phyloP scores from a whole-genome alignment of 2,329 filamentous ascomycete genomes.

The Sphaerulina populicola region DNA sequence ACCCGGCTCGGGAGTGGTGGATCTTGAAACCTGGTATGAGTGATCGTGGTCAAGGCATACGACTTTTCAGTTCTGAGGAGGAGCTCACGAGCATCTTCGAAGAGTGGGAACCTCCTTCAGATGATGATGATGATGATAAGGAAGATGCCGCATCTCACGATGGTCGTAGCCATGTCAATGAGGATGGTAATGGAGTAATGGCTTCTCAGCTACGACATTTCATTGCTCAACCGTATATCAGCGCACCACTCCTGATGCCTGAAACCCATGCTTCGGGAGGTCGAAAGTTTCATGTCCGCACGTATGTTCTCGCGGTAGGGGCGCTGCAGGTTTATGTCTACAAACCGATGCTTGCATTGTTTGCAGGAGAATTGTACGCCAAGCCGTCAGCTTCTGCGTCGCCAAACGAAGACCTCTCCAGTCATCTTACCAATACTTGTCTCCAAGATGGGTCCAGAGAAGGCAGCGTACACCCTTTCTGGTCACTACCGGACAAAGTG shows the following conservation, averaged over 20 bases:
- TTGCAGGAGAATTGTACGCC: slow-evolving; percentile 66
- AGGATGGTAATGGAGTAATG: slow-evolving; percentile 52
- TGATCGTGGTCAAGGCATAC: slow-evolving; percentile 86
- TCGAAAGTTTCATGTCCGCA: slow-evolving; percentile 90
- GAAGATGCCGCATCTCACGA: slow-evolving; percentile 36
- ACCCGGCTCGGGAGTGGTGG: slow-evolving; percentile 66
- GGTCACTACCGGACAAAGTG: slow-evolving; percentile 49
- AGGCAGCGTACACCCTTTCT: slow-evolving; percentile 66
- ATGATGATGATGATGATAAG: slow-evolving; percentile 45
- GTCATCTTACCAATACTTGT: slow-evolving; percentile 92
- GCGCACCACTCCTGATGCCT: slow-evolving; percentile 67
- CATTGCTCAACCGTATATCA: slow-evolving; percentile 88
- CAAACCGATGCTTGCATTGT: slow-evolving; percentile 83
- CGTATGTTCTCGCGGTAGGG: slow-evolving; percentile 77
- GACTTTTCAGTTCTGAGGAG: slow-evolving; percentile 75
- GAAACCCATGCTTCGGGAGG: slow-evolving; percentile 42
- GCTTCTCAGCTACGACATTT: slow-evolving; percentile 93
- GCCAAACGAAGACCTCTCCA: slow-evolving; percentile 51
- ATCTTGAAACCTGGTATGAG: slow-evolving; percentile 98
- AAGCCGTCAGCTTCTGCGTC: slow-evolving; percentile 47
- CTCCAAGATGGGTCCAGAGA: slow-evolving; percentile 57
- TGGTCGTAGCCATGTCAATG: slow-evolving; percentile 21
- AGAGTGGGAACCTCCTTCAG: slow-evolving; percentile 72
- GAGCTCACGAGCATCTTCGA: slow-evolving; percentile 85
- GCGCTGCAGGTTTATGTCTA: slow-evolving; percentile 78